Evolutionary conservation across 352 stramenopile genomes (phyloP).

Genomic region (Thalassiosira oceanica): DNA sequence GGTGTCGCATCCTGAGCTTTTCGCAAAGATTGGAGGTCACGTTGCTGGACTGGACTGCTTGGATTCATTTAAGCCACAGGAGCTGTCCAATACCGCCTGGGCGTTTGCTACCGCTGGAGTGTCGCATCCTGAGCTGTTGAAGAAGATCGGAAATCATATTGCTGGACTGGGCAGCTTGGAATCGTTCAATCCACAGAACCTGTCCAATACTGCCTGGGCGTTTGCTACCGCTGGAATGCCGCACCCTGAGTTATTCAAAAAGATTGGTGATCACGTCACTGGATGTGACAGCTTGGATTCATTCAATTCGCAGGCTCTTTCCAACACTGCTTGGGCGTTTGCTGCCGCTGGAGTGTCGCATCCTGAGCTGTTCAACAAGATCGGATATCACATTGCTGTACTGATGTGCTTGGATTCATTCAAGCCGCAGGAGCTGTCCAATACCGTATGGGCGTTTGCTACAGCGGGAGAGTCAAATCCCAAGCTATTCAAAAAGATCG

Average conservation of each 20-base stretch:
- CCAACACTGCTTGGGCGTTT: not conserved
- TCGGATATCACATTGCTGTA: constrained; percentile 4
- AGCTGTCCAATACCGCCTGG: constrained; percentile 6
- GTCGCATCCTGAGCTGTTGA: not conserved
- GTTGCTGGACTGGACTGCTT: not conserved
- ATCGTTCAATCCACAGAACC: not conserved
- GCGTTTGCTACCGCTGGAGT: constrained; percentile 5
- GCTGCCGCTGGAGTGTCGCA: not conserved
- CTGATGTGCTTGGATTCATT: constrained; percentile 2
- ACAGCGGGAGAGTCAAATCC: not conserved
- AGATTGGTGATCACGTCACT: not conserved
- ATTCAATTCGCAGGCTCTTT: not conserved
- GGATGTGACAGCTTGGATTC: not conserved
- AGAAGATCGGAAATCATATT: constrained; percentile 1
- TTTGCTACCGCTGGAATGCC: constrained; percentile 3
- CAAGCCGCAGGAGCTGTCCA: not conserved
- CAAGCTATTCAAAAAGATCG: not conserved
- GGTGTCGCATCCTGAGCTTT: not conserved
- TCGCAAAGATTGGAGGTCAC: not conserved
- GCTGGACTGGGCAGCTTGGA: too few species aligned
- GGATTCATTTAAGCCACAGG: constrained; percentile 2
- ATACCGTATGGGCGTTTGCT: constrained; percentile 4
- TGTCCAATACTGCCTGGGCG: not conserved
- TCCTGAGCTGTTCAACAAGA: not conserved
- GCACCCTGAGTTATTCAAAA: not conserved